Evolutionary conservation across 2,329 filamentous ascomycete genomes (phyloP), one percentile per base, ranked within the genome.

Genomic region (Cadophora sp.): DNA sequence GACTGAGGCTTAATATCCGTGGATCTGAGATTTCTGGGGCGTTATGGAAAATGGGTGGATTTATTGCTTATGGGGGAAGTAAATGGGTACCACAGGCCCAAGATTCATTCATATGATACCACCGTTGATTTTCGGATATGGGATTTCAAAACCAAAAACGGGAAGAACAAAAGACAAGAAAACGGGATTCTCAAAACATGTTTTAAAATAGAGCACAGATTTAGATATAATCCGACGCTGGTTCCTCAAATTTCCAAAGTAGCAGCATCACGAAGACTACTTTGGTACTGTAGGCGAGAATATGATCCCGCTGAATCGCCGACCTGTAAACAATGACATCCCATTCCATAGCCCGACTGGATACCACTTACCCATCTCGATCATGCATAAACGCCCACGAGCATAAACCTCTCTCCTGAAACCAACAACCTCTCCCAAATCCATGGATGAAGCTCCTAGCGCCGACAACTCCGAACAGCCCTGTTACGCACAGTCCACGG

Each of bases 181-280:
- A 37, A 16, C 8, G 14, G 51, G 51, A n/a, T 31, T 2, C 6
- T n/a, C 16, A 55, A 55, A 55, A 55, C 2, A 55, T 55, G 8
- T 3, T 19, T n/a, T 55, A 53, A 19, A 37, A 27, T 26, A 19
- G 26, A 31, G 14, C 26, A 26, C 31, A 12, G 51, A 55, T 31
- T 55, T 55, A 55, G 51, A 55, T 14, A 29, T 53, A 53, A 55
- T 31, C 51, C 51, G 31, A n/a, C 51, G 9, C 26, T 55, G 51
- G 26, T 55, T 55, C 19, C 14, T 4, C 34, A 37, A 19, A 43
- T 43, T 43, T 14, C 40, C 40, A 43, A 16, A 3, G 19, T 19
- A 14, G 12, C 2, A 16, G 12, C 11, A 16, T 31, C 24, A 27
- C 50, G 26, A 26, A 27, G 4, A n/a, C n/a, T n/a, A n/a, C 26